Conservation (phyloP, 768 basidiomycete genomes). For the Lactarius akahatsu region DNA sequence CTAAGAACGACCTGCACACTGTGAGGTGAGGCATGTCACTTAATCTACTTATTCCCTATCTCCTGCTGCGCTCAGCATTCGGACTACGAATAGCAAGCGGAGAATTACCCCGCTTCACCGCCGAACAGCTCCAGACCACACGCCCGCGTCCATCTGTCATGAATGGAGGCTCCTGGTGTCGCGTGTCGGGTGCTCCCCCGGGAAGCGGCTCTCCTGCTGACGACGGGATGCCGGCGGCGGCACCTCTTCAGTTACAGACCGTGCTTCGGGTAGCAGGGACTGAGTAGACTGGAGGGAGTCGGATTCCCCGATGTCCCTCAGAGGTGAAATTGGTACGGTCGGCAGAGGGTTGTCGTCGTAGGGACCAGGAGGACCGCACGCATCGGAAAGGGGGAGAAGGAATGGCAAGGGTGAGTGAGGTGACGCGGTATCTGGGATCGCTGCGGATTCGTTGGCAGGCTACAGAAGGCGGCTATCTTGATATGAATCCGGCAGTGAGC, state of each 20-base stretch:
- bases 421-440: slow-evolving; percentile 2
- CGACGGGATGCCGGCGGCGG: not conserved
- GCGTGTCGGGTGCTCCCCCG: not conserved
- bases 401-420: slow-evolving; percentile 11
- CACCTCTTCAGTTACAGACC: not conserved
- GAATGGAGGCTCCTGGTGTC: slow-evolving; percentile 34
- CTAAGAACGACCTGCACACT: slow-evolving; percentile 1
- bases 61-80: slow-evolving; percentile 6
- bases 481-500: not conserved
- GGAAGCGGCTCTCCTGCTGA: not conserved
- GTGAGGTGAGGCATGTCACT: not conserved
- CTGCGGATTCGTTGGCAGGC: not conserved
- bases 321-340: slow-evolving; percentile 1
- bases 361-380: not conserved
- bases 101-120: slow-evolving; percentile 17
- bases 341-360: not conserved
- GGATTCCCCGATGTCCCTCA: slow-evolving; percentile 1
- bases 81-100: slow-evolving; percentile 1
- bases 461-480: slow-evolving; percentile 6
- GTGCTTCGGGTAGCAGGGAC: not conserved
- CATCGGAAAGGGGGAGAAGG: not conserved
- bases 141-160: slow-evolving; percentile 39
- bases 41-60: slow-evolving; percentile 8
- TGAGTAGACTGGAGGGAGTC: not conserved
- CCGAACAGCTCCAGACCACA: slow-evolving; percentile 37